A percentile compares a stretch with the other conserved stretches of the same genome.
Conservation (phyloP, 2,329 filamentous ascomycete species). For the Stagonosporopsis vannaccii region DNA sequence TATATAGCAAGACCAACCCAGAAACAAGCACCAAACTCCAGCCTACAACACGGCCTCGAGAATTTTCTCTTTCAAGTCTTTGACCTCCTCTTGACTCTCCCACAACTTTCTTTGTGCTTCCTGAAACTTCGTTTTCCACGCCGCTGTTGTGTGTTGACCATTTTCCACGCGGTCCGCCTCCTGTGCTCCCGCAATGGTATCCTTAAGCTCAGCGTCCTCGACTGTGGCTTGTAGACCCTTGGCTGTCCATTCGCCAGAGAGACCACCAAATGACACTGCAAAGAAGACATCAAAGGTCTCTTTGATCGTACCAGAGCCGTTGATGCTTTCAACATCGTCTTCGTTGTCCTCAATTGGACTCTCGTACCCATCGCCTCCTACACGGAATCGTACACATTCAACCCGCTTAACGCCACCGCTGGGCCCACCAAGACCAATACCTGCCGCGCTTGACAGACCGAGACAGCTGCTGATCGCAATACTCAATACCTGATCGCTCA, state of each 20-base stretch:
- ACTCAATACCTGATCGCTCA: slow-evolving; percentile 47
- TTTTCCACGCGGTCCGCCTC: slow-evolving; percentile 23
- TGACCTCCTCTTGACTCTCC: slow-evolving; percentile 46
- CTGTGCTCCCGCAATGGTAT: slow-evolving; percentile 10
- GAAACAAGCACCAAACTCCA: slow-evolving; percentile 13
- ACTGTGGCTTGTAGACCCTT: slow-evolving; percentile 46
- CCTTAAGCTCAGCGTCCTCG: slow-evolving; percentile 7
- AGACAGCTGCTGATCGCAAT: slow-evolving; percentile 55
- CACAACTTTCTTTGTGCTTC: slow-evolving; percentile 45
- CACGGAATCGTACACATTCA: slow-evolving; percentile 52
- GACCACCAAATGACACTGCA: slow-evolving; percentile 50
- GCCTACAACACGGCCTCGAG: slow-evolving; percentile 48
- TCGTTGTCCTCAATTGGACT: slow-evolving; percentile 52
- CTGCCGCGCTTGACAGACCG: slow-evolving; percentile 43
- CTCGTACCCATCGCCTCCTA: slow-evolving; percentile 51
- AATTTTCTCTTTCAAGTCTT: slow-evolving; percentile 46
- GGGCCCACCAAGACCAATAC: slow-evolving; percentile 46
- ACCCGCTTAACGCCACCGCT: slow-evolving; percentile 49
- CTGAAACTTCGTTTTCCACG: slow-evolving; percentile 46
- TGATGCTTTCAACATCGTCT: slow-evolving; percentile 33
- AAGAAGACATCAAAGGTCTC: slow-evolving; percentile 57
- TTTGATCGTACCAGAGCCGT: slow-evolving; percentile 32
- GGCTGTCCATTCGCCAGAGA: slow-evolving; percentile 53
- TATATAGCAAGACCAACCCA: slow-evolving; percentile 36
- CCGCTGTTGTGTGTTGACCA: slow-evolving; percentile 25